phyloP scores from a whole-genome alignment of 352 stramenopile genomes.

The Saprolegnia parasitica region DNA sequence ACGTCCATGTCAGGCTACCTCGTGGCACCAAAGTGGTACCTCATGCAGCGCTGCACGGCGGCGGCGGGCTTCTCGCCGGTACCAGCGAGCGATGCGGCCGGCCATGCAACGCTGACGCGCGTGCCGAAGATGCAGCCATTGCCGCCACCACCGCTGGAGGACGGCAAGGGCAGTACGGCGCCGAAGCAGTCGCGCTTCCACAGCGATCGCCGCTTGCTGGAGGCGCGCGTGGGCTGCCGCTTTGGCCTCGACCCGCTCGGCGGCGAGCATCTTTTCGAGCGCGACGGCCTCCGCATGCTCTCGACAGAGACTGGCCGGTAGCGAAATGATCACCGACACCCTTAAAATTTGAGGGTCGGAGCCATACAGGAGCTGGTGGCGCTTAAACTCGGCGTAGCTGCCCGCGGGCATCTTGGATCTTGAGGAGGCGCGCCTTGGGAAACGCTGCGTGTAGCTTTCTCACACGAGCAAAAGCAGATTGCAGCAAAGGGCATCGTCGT shows the following conservation, averaged over 20 bases:
- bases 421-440: too few relatives aligned
- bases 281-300: neutral
- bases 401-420: neutral
- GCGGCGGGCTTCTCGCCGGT: neutral
- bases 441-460: too few relatives aligned
- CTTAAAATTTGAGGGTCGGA: neutral
- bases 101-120: neutral
- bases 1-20: too few relatives aligned
- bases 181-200: neutral
- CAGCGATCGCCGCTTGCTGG: slow-evolving; percentile 13
- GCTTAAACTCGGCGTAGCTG: slow-evolving; percentile 20
- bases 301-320: neutral
- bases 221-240: neutral
- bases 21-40: too few relatives aligned
- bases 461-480: too few relatives aligned
- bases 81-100: neutral
- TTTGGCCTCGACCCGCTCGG: neutral
- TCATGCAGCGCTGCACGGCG: neutral
- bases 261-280: slow-evolving; percentile 14
- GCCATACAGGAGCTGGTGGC: slow-evolving; percentile 5
- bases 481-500: too few relatives aligned
- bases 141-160: neutral
- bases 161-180: neutral
- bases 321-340: neutral
- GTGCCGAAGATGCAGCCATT: neutral